Conservation (phyloP, 345 rosid genomes). For the Linum usitatissimum region DNA sequence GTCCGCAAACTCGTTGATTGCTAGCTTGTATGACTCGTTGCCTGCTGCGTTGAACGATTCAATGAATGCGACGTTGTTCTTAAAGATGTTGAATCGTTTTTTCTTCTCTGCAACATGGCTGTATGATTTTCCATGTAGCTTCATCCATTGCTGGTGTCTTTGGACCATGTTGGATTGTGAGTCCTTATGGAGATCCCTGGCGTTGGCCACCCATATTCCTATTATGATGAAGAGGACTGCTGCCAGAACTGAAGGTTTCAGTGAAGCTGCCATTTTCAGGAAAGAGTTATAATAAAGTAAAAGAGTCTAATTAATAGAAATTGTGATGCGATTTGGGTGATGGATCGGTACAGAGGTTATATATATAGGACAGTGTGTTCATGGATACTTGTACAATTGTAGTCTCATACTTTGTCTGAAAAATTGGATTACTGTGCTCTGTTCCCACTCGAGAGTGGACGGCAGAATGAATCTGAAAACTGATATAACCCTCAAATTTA, state of each 20-base stretch:
- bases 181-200: constrained; percentile 6
- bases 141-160: constrained; percentile 25
- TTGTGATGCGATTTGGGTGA: not conserved
- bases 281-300: no score
- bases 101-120: constrained; percentile 17
- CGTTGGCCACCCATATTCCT: not conserved
- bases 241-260: not conserved
- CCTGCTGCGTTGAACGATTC: constrained; percentile 20
- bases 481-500: no score
- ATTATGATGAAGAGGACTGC: not conserved
- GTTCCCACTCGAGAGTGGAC: no score
- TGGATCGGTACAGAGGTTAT: no score
- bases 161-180: not conserved
- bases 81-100: constrained; percentile 26
- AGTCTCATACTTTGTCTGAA: no score
- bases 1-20: constrained; percentile 30
- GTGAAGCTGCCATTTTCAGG: not conserved
- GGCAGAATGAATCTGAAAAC: no score
- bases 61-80: constrained; percentile 23
- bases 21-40: constrained; percentile 21
- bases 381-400: no score
- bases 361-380: no score
- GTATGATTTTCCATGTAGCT: constrained; percentile 10
- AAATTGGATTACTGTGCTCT: no score
- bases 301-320: no score